Evolutionary conservation across 345 rosid species (phyloP).

Genomic region (Raphanus sativus): DNA sequence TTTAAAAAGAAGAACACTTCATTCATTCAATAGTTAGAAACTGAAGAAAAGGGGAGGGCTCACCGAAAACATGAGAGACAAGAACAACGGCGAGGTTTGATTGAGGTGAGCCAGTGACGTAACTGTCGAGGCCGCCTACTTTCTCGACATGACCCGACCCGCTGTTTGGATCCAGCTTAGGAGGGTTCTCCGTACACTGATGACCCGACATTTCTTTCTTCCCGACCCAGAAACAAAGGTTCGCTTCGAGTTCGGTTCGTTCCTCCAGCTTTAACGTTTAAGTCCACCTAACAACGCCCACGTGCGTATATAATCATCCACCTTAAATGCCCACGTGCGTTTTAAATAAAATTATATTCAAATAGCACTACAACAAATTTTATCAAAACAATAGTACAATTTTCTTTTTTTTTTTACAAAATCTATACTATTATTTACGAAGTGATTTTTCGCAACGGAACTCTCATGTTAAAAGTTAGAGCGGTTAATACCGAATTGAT

Average conservation of each 20-base stretch:
- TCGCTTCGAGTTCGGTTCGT: neutral
- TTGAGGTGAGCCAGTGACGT: constrained; percentile 56
- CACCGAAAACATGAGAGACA: constrained; percentile 66
- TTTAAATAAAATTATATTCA: too few species aligned
- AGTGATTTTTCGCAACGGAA: too few species aligned
- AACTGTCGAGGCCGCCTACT: constrained; percentile 59
- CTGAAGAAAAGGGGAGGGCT: neutral
- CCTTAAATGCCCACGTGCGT: neutral
- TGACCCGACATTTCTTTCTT: constrained; percentile 49
- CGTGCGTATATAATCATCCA: constrained; percentile 5
- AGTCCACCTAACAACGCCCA: neutral
- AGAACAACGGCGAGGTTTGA: constrained; percentile 65
- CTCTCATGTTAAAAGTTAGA: too few species aligned
- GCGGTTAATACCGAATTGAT: too few species aligned
- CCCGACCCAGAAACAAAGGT: neutral
- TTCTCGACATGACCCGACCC: constrained; percentile 65
- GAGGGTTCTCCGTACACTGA: constrained; percentile 67
- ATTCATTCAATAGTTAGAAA: neutral
- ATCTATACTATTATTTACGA: too few species aligned
- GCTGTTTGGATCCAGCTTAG: constrained; percentile 46
- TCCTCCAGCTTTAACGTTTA: neutral
- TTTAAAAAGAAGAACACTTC: neutral
- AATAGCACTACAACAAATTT: too few species aligned
- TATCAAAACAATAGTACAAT: too few species aligned
- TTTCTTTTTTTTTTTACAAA: too few species aligned